Base-by-base conservation (phyloP, 2,329 filamentous ascomycete species). In the Magnaporthiopsis rhizophila region DNA sequence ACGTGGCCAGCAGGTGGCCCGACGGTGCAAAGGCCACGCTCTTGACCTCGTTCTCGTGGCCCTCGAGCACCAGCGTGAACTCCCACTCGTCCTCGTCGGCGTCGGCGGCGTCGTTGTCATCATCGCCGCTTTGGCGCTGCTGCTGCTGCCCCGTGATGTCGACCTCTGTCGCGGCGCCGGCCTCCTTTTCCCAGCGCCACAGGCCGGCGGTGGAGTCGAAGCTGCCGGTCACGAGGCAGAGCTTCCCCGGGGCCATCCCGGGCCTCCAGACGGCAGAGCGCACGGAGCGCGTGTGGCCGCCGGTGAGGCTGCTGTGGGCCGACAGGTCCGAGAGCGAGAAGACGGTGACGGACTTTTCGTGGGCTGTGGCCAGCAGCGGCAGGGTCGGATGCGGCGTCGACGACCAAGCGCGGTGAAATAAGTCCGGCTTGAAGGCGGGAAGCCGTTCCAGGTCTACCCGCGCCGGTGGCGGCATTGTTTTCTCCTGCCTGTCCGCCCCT, bases 31-130 rank as follows among this genome's bases (percentile, higher is more conserved):
- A 96, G 2, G 85, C 82, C 67, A 94, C 86, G 36, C 84, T 81
- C 80, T 97, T 89, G 80, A 99, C 90, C 77, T 99, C 95, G 30
- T 90, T 92, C 72, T 98, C 95, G 74, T 98, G 95, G 0, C 95
- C 95, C 72, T 98, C 95, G 0, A 99, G 83, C 1, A 98, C 89
- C 9, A 97, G 88, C 0, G 90, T 90, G 71, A 97, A 96, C 62
- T 92, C 89, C 91, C 95, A 99, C 63, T 93, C 89, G 15, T 82
- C 80, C 2, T 80, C 68, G 15, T 66, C 68, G 36, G 61, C 63
- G 68, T 63, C 61, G 68, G 71, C 59, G 65, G 67, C 64, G 53
- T 34, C 64, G 30, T 26, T 24, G 28, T 30, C 28, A 30, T n/a
- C n/a, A n/a, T n/a, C n/a, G n/a, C 28, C 5, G 28, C 28, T 30